A percentile compares a stretch with the other conserved stretches of the same genome.
Evolutionary conservation across 2,329 filamentous ascomycete species (phyloP).

Genomic region (Aspergillus brunneoviolaceus): DNA sequence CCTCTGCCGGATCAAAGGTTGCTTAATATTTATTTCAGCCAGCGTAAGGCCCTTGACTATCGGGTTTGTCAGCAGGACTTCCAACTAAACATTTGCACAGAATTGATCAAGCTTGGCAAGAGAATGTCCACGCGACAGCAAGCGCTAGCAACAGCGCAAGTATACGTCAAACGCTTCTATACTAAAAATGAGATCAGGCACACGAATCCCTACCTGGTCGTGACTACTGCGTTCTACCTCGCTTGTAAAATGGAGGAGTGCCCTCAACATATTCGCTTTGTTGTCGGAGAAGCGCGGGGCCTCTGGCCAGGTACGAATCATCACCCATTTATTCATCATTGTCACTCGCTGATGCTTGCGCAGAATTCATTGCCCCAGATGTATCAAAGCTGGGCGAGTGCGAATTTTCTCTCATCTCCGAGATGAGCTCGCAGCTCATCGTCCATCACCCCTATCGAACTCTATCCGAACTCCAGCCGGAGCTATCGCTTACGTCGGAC

Average conservation of each 20-base stretch:
- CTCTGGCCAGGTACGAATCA: conserved; percentile 68
- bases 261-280: conserved; percentile 90
- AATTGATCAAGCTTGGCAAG: conserved; percentile 79
- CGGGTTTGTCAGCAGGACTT: background rate
- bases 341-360: conserved; percentile 17
- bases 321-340: conserved; percentile 1
- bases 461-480: conserved; percentile 66
- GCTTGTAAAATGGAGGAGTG: conserved; percentile 98
- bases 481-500: conserved; percentile 72
- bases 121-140: conserved; percentile 85
- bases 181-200: conserved; percentile 84
- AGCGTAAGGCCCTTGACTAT: conserved; percentile 59
- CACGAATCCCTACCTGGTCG: conserved; percentile 89
- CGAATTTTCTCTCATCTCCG: conserved; percentile 88
- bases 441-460: conserved; percentile 88
- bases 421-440: conserved; percentile 86
- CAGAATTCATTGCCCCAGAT: conserved; percentile 71
- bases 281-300: conserved; percentile 80
- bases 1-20: conserved; percentile 79
- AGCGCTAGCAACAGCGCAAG: conserved; percentile 86
- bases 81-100: conserved; percentile 44
- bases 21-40: conserved; percentile 87
- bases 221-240: conserved; percentile 91
- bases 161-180: conserved; percentile 95
- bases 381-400: conserved; percentile 86